Conservation (phyloP, 805 yeast genomes). For the Pichia pseudocactophila region DNA sequence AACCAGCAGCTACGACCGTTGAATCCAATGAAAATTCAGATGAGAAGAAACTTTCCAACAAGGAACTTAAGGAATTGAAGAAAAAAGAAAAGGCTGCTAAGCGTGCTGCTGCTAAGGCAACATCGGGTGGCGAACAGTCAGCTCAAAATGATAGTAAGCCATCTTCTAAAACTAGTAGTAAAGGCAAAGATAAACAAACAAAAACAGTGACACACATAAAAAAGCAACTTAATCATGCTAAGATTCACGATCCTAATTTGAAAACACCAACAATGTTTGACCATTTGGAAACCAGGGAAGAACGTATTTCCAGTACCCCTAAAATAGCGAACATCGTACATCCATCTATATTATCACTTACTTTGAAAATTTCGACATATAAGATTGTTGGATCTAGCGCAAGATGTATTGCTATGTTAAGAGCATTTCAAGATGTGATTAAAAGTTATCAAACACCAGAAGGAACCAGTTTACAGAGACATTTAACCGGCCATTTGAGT, state of each 20-base stretch:
- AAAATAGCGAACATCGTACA: constrained; percentile 66
- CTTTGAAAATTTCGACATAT: constrained; percentile 75
- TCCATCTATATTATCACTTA: constrained; percentile 71
- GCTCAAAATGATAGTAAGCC: background rate
- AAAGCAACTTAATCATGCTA: constrained; percentile 45
- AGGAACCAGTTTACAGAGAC: constrained; percentile 78
- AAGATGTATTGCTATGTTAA: constrained; percentile 76
- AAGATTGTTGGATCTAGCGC: constrained; percentile 84
- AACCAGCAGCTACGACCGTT: background rate
- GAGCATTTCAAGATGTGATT: constrained; percentile 74
- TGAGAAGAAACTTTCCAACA: constrained; percentile 42
- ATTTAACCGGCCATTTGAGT: constrained; percentile 77
- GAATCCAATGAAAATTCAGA: constrained; percentile 1
- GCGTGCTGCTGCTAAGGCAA: constrained; percentile 65
- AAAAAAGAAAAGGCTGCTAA: constrained; percentile 88
- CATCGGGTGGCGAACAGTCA: constrained; percentile 6
- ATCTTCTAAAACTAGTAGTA: constrained; percentile 2
- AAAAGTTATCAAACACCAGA: constrained; percentile 75
- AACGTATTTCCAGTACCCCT: constrained; percentile 52
- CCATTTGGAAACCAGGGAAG: constrained; percentile 73
- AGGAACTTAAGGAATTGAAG: constrained; percentile 79
- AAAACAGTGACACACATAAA: constrained; percentile 43
- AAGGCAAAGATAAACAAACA: constrained; percentile 20
- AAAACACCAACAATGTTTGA: constrained; percentile 63
- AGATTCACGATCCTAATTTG: constrained; percentile 33